Conservation (phyloP, 2,329 filamentous ascomycete genomes). For the Nothophoma quercina region DNA sequence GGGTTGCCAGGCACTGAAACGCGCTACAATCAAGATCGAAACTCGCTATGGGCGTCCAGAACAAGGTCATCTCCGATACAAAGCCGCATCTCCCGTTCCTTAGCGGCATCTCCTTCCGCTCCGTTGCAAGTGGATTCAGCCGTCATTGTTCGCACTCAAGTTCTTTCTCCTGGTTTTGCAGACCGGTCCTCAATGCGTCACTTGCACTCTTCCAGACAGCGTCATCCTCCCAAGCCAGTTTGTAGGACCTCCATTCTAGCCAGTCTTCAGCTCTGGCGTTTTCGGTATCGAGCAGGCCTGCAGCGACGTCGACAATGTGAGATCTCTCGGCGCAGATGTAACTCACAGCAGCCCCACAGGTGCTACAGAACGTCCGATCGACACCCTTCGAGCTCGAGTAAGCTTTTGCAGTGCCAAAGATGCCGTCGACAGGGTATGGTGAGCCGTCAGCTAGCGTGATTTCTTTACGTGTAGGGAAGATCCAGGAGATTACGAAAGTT, state of each 20-base stretch:
- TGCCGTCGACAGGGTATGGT: constrained; percentile 46
- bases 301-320: constrained; percentile 57
- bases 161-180: constrained; percentile 3
- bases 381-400: constrained; percentile 65
- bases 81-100: not conserved
- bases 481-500: constrained; percentile 71
- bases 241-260: constrained; percentile 66
- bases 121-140: not conserved
- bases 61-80: constrained; percentile 3
- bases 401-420: constrained; percentile 55
- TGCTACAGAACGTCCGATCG: constrained; percentile 67
- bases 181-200: constrained; percentile 9
- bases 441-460: constrained; percentile 52
- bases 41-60: not conserved
- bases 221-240: constrained; percentile 13
- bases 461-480: constrained; percentile 71
- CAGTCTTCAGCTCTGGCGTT: constrained; percentile 64
- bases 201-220: constrained; percentile 9
- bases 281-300: constrained; percentile 63
- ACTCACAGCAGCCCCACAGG: constrained; percentile 71
- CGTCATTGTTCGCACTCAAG: not conserved
- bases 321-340: constrained; percentile 63
- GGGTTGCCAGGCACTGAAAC: constrained; percentile 10
- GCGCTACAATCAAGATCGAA: constrained; percentile 4
- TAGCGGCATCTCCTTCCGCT: not conserved